Percentiles rank a stretch among this genome's conserved stretches.
Conservation (phyloP, 2,329 filamentous ascomycete genomes). For the Dactylonectria estremocensis region DNA sequence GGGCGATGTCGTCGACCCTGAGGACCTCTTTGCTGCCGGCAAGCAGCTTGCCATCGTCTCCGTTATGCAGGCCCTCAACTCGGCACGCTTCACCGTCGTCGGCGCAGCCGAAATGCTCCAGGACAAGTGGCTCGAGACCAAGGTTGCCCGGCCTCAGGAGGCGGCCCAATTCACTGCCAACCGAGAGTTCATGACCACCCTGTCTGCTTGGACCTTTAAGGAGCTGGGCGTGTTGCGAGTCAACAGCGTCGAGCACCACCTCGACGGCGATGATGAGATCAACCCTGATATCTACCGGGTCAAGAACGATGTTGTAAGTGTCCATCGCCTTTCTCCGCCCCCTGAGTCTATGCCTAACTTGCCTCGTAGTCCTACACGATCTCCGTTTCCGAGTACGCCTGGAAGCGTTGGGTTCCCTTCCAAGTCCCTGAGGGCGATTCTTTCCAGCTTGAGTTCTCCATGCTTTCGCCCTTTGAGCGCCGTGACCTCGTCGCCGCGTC, state of each 20-base stretch:
- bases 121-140: conserved; percentile 89
- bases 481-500: conserved; percentile 75
- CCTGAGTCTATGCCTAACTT: conserved; percentile 43
- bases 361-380: conserved; percentile 82
- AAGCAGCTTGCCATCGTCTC: conserved; percentile 89
- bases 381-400: conserved; percentile 87
- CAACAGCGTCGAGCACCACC: conserved; percentile 85
- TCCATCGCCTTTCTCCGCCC: background rate
- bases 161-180: conserved; percentile 79
- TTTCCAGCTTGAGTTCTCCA: conserved; percentile 96
- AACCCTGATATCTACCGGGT: conserved; percentile 95
- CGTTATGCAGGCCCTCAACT: conserved; percentile 91
- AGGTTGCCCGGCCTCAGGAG: conserved; percentile 74
- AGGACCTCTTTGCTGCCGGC: conserved; percentile 89
- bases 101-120: conserved; percentile 90
- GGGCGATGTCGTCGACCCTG: conserved; percentile 70
- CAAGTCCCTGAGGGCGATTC: conserved; percentile 77
- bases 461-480: conserved; percentile 98
- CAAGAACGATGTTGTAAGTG: conserved; percentile 95
- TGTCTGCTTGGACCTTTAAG: conserved; percentile 97
- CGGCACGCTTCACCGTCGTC: conserved; percentile 87
- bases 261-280: conserved; percentile 68
- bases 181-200: conserved; percentile 84
- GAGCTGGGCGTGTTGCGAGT: conserved; percentile 92
- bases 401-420: conserved; percentile 84